Evolutionary conservation across 2,329 filamentous ascomycete species (phyloP).

Genomic region (Cladosporium sp.): DNA sequence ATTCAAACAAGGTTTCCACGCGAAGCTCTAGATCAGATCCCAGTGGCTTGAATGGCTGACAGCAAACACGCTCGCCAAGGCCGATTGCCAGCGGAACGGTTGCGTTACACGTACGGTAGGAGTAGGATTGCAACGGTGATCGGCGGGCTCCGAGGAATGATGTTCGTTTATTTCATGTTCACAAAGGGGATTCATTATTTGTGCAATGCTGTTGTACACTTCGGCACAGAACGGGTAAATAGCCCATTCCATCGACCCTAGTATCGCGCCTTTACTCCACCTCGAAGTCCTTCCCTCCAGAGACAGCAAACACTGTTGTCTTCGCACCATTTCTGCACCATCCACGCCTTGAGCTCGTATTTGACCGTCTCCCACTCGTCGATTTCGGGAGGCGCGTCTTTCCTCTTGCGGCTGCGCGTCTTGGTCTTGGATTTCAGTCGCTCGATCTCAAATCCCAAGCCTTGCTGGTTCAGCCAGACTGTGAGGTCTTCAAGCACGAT

Average conservation of each 20-base stretch:
- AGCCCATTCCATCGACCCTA: conserved; percentile 18
- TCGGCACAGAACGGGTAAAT: no score
- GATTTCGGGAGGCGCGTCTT: conserved; percentile 62
- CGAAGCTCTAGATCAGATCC: conserved; percentile 10
- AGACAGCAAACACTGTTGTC: conserved; percentile 81
- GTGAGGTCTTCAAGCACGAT: conserved; percentile 85
- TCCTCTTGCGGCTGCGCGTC: conserved; percentile 23
- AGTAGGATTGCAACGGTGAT: background rate
- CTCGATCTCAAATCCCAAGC: conserved; percentile 26
- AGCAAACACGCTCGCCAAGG: background rate
- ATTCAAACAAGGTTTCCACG: background rate
- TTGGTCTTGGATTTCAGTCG: conserved; percentile 44
- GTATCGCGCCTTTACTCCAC: conserved; percentile 37
- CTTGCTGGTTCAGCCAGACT: conserved; percentile 67
- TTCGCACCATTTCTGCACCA: conserved; percentile 89
- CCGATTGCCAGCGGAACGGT: background rate
- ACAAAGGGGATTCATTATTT: background rate
- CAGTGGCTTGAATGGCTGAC: conserved; percentile 5
- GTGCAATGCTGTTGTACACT: conserved; percentile 1
- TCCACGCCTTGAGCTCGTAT: conserved; percentile 45
- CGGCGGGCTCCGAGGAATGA: conserved; percentile 10
- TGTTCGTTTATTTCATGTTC: background rate
- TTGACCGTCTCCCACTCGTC: conserved; percentile 36
- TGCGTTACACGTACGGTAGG: background rate
- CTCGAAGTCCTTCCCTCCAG: conserved; percentile 57